A percentile compares a stretch with the other conserved stretches of the same genome.
Evolutionary conservation across 2,329 filamentous ascomycete genomes (phyloP).

Genomic region (Sclerotinia minor): DNA sequence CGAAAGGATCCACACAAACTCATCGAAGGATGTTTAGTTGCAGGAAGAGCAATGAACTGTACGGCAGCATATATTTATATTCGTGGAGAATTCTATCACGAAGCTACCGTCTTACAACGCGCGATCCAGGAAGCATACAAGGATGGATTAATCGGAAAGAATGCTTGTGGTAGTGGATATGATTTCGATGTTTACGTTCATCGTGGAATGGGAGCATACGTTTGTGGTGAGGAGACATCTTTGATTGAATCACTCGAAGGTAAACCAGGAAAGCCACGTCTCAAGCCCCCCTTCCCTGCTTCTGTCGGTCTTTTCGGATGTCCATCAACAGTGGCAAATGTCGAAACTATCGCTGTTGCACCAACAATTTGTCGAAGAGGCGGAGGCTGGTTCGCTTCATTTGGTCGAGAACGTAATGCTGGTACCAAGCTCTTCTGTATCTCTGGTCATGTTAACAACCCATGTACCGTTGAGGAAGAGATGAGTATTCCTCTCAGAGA

Average conservation of each 20-base stretch:
- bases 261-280: conserved; percentile 95
- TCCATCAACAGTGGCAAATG: conserved; percentile 96
- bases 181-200: conserved; percentile 98
- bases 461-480: conserved; percentile 96
- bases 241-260: conserved; percentile 97
- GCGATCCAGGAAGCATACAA: conserved; percentile 98
- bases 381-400: conserved; percentile 86
- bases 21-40: conserved; percentile 92
- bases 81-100: conserved; percentile 95
- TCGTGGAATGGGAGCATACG: conserved; percentile 95
- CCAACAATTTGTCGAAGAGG: conserved; percentile 95
- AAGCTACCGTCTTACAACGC: conserved; percentile 87
- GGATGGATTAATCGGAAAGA: conserved; percentile 94
- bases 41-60: conserved; percentile 97
- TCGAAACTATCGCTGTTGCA: conserved; percentile 93
- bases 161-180: conserved; percentile 94
- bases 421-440: conserved; percentile 99
- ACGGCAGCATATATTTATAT: conserved; percentile 99
- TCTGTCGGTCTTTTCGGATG: conserved; percentile 97
- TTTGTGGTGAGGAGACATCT: conserved; percentile 97
- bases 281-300: conserved; percentile 98
- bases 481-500: conserved; percentile 97
- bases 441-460: conserved; percentile 98
- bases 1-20: conserved; percentile 99
- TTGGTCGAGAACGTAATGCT: conserved; percentile 93